Evolutionary conservation across 1,284 basidiomycete genomes (phyloP).

Genomic region (Cryptococcus sp.): DNA sequence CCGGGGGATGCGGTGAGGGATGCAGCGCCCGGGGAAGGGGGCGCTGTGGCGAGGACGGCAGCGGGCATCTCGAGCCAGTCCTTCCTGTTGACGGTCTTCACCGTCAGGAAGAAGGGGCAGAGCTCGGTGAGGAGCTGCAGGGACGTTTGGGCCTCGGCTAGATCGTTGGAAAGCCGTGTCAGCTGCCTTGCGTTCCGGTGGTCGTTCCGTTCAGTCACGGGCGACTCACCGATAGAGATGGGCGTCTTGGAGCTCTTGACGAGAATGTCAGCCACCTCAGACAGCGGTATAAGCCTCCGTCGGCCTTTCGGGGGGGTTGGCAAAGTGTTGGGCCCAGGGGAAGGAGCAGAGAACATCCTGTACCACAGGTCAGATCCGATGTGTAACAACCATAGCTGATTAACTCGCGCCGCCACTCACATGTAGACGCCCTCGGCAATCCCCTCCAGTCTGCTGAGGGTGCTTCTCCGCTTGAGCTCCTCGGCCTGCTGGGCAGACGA

Average conservation of each 20-base stretch:
- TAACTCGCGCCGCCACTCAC: slow-evolving; percentile 28
- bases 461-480: slow-evolving; percentile 47
- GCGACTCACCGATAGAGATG: slow-evolving; percentile 44
- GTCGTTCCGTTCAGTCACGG: no score
- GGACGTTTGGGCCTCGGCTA: slow-evolving; percentile 50
- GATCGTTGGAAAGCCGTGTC: no score
- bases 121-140: slow-evolving; percentile 45
- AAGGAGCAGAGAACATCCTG: slow-evolving; percentile 45
- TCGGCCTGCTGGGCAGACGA: slow-evolving; percentile 33
- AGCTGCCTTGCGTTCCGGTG: no score
- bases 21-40: slow-evolving; percentile 11
- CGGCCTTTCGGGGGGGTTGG: slow-evolving; percentile 32
- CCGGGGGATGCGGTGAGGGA: slow-evolving; percentile 7
- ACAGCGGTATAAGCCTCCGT: slow-evolving; percentile 44
- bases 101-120: slow-evolving; percentile 49
- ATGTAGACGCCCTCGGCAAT: slow-evolving; percentile 52
- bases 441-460: slow-evolving; percentile 47
- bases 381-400: not conserved
- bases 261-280: slow-evolving; percentile 46
- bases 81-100: slow-evolving; percentile 37
- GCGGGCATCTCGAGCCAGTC: slow-evolving; percentile 51
- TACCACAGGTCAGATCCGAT: not conserved
- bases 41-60: slow-evolving; percentile 9
- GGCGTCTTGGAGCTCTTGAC: slow-evolving; percentile 51
- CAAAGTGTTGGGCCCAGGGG: slow-evolving; percentile 24